Evolutionary conservation across 139 green algal species (phyloP).

Genomic region (Desmodesmus armatus): DNA sequence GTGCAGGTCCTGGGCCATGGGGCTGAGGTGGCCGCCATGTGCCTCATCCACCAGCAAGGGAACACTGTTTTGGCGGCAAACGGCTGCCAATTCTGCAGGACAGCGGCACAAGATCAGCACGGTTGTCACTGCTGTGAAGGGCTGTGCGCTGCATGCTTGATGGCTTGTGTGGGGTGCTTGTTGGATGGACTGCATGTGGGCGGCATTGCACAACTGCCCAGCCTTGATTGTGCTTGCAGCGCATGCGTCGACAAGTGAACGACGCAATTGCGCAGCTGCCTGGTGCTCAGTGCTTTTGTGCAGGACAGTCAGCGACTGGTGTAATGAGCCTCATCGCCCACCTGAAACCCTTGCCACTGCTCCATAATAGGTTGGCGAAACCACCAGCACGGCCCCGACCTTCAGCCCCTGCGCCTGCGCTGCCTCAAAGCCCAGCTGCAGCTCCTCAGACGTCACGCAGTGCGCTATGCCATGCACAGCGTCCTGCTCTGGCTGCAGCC

Average conservation of each 20-base stretch:
- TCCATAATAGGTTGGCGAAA: constrained; percentile 37
- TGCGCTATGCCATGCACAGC: constrained; percentile 65
- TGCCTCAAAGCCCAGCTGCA: constrained; percentile 58
- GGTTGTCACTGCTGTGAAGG: too few species aligned
- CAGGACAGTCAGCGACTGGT: too few species aligned
- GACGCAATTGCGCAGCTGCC: too few species aligned
- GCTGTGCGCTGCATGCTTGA: too few species aligned
- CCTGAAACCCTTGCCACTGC: constrained; percentile 14
- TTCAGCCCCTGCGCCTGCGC: constrained; percentile 29
- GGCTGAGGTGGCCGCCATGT: constrained; percentile 3
- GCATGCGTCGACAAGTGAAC: too few species aligned
- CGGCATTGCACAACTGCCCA: too few species aligned
- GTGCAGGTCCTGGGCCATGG: background rate
- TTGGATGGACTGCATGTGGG: too few species aligned
- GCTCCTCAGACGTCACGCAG: constrained; percentile 58
- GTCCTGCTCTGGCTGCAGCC: constrained; percentile 66
- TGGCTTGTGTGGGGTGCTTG: too few species aligned
- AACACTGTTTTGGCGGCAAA: constrained; percentile 2
- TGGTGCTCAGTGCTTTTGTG: too few species aligned
- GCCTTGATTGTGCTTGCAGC: too few species aligned
- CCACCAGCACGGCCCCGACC: constrained; percentile 31
- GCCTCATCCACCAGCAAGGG: constrained; percentile 38
- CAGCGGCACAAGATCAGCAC: too few species aligned
- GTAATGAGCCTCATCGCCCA: too few species aligned
- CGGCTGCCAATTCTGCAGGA: constrained; percentile 22